Evolutionary conservation across 352 stramenopile genomes (phyloP), one percentile per base, ranked within the genome.

Genomic region (Phytopythium cucurbitacearum): DNA sequence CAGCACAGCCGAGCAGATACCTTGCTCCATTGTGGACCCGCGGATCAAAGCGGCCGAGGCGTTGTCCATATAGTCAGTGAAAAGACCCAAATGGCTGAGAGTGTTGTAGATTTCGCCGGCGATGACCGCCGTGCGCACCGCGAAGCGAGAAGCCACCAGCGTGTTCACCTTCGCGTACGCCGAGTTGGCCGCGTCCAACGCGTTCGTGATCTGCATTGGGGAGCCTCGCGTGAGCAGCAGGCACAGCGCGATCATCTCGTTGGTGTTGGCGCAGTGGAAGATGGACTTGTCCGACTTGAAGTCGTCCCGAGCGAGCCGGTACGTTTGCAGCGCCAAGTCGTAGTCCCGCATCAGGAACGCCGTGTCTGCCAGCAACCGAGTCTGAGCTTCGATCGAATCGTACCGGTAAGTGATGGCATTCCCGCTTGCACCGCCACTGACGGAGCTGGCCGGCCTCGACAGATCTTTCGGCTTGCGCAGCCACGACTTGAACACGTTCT

Each of bases 401-500:
- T 62, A 79, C 8, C 78, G 83, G 48, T 96, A 96, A 6, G 67
- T 73, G 28, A 88, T 62, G 0, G 57, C 51, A 15, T 56, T 65
- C 4, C 63, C 66, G 5, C 37, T 43, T 3, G 48, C 47, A 8
- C 51, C 28, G 32, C 49, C 52, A 12, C 38, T 47, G 35, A 34
- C 55, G 38, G 48, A 48, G 42, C 54, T 66, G 3, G 56, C 62
- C 9, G 63, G 56, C 35, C 69, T 62, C 16, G 60, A 40, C 1
- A 89, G 58, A 51, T 94, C 87, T 43, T 93, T 91, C 3, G 87
- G 84, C 60, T 96, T 95, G n/a, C 83, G 86, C 40, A 93, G 65
- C 85, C 87, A 96, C 43, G 83, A 96, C 64, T 95, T 95, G 56
- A 96, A 88, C 15, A 96, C 80, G 51, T 97, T 97, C 57, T 96